phyloP scores from a whole-genome alignment of 441 rosid species.

The Rhodomyrtus psidioides region DNA sequence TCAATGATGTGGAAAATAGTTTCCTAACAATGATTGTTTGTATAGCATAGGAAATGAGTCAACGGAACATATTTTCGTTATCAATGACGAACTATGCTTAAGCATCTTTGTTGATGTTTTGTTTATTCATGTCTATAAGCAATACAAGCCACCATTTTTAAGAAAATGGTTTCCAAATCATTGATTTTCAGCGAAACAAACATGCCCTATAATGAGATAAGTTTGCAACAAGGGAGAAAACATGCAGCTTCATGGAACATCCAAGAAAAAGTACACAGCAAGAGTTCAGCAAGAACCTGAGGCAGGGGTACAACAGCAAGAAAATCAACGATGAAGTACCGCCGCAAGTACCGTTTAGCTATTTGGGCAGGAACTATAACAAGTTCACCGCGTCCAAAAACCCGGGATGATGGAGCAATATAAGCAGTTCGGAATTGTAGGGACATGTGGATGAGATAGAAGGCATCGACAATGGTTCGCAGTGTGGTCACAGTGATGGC shows the following conservation, averaged over 20 bases:
- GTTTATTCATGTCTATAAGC: background rate
- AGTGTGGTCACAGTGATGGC: slow-evolving; percentile 67
- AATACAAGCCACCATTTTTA: background rate
- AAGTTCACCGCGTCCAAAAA: slow-evolving; percentile 96
- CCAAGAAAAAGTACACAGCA: background rate
- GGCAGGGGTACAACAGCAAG: slow-evolving; percentile 89
- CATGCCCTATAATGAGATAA: background rate
- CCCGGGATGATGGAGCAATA: slow-evolving; percentile 93
- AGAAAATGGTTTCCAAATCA: background rate
- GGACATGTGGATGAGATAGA: slow-evolving; percentile 85
- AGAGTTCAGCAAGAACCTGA: slow-evolving; percentile 46
- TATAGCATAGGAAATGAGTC: background rate
- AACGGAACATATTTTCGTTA: background rate
- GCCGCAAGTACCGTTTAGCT: slow-evolving; percentile 74
- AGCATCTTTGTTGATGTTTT: background rate
- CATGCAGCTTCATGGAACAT: background rate
- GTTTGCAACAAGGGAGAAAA: background rate
- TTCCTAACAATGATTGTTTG: background rate
- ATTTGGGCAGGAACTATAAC: slow-evolving; percentile 86
- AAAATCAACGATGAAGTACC: slow-evolving; percentile 76
- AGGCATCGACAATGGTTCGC: slow-evolving; percentile 66
- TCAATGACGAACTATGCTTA: background rate
- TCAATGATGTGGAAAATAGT: background rate
- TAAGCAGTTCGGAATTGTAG: slow-evolving; percentile 94
- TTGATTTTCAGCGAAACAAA: background rate